Evolutionary conservation across 1,139 yeast genomes (phyloP).

Genomic region (Saccharomyces hybrid): DNA sequence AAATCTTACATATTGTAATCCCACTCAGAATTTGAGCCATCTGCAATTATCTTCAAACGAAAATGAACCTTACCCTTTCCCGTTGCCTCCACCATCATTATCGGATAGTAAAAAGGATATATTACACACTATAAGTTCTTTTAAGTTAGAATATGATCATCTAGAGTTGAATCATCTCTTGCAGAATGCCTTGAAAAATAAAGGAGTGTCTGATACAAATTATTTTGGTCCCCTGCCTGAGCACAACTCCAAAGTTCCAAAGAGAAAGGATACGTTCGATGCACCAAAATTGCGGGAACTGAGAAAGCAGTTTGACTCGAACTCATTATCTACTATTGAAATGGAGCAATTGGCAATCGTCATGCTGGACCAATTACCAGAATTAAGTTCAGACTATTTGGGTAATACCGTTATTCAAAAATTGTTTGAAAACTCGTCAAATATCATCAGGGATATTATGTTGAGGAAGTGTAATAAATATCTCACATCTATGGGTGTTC

Average conservation of each 20-base stretch:
- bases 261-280: neutral
- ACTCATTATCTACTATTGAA: constrained; percentile 38
- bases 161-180: constrained; percentile 29
- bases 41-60: constrained; percentile 14
- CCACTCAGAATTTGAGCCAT: constrained; percentile 3
- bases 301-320: constrained; percentile 44
- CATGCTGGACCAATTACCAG: constrained; percentile 82
- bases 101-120: constrained; percentile 12
- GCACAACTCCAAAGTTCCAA: constrained; percentile 29
- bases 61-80: constrained; percentile 24
- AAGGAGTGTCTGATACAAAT: constrained; percentile 31
- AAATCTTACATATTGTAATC: constrained; percentile 1
- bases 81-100: constrained; percentile 23
- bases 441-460: constrained; percentile 68
- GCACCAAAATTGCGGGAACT: constrained; percentile 56
- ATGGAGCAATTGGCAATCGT: constrained; percentile 74
- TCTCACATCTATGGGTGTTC: constrained; percentile 83
- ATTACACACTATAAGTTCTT: constrained; percentile 19
- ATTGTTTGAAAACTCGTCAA: constrained; percentile 61
- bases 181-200: constrained; percentile 32
- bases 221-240: constrained; percentile 65
- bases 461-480: constrained; percentile 67
- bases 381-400: constrained; percentile 78
- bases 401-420: constrained; percentile 94
- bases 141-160: constrained; percentile 18